Percentiles rank a stretch among this genome's conserved stretches.
Evolutionary conservation across 2,329 filamentous ascomycete species (phyloP).

Genomic region (Colletotrichum sp.): DNA sequence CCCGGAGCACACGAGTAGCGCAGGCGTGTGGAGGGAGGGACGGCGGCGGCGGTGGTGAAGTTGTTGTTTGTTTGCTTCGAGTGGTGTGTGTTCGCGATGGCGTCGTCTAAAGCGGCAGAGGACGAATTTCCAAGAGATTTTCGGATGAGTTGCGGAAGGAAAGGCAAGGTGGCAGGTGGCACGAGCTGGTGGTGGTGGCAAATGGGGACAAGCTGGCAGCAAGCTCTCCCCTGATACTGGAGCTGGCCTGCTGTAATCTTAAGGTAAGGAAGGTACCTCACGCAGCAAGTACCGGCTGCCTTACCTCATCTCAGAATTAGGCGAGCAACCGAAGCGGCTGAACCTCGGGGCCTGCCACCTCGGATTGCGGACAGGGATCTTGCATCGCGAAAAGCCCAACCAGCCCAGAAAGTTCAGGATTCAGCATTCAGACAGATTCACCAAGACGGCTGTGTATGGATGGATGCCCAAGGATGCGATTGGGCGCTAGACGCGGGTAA

Average conservation of each 20-base stretch:
- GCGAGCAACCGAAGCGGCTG: background rate
- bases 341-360: background rate
- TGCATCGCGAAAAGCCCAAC: background rate
- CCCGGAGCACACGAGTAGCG: background rate
- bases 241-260: background rate
- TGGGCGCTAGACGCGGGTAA: slow-evolving; percentile 5
- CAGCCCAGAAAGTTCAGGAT: background rate
- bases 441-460: background rate
- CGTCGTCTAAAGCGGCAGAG: background rate
- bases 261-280: background rate
- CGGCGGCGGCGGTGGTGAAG: background rate
- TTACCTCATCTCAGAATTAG: background rate
- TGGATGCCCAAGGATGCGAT: background rate
- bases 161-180: background rate
- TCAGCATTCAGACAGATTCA: background rate
- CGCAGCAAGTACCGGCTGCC: background rate
- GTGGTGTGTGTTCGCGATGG: background rate
- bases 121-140: background rate
- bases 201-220: background rate
- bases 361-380: background rate
- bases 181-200: background rate
- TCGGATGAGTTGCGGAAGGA: background rate
- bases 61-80: background rate
- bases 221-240: background rate
- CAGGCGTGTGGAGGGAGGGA: background rate